Percentiles rank a stretch among this genome's conserved stretches.
Conservation (phyloP, 768 basidiomycete species). For the Dioszegia crocea region DNA sequence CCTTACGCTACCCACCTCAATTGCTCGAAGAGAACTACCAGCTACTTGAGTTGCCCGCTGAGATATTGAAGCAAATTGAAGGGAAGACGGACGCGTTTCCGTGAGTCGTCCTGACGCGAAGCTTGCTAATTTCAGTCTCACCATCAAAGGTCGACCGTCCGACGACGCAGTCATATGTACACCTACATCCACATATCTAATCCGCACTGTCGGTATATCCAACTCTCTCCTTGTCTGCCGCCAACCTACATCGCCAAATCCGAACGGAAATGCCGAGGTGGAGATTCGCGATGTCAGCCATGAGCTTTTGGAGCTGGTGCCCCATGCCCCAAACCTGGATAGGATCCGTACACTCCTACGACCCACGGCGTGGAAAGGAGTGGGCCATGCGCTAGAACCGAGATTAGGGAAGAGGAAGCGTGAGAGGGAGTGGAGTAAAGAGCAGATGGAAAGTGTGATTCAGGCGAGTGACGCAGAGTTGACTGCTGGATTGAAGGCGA, state of each 20-base stretch:
- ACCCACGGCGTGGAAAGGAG: constrained; percentile 67
- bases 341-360: constrained; percentile 61
- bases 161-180: constrained; percentile 93
- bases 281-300: constrained; percentile 75
- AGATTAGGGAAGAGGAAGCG: constrained; percentile 43
- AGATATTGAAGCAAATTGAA: constrained; percentile 46
- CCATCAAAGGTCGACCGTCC: constrained; percentile 71
- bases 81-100: constrained; percentile 20
- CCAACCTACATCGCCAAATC: constrained; percentile 7
- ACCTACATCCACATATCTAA: constrained; percentile 66
- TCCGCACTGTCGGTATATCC: constrained; percentile 82
- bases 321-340: constrained; percentile 70
- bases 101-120: constrained; percentile 19
- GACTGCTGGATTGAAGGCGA: constrained; percentile 60
- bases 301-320: constrained; percentile 76
- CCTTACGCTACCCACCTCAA: constrained; percentile 24
- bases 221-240: constrained; percentile 74
- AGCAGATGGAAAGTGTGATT: constrained; percentile 61
- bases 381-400: constrained; percentile 16
- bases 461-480: constrained; percentile 82
- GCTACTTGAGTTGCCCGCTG: constrained; percentile 46
- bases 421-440: constrained; percentile 55
- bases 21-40: constrained; percentile 37
- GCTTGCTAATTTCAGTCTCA: constrained; percentile 55
- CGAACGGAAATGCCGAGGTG: constrained; percentile 40